Percentiles rank a stretch among this genome's conserved stretches.
These are phyloP conservation scores for Sordariomycetes sp. DNA, from an alignment of 2,329 filamentous ascomycete genomes.

Conservation along the genomic window DNA sequence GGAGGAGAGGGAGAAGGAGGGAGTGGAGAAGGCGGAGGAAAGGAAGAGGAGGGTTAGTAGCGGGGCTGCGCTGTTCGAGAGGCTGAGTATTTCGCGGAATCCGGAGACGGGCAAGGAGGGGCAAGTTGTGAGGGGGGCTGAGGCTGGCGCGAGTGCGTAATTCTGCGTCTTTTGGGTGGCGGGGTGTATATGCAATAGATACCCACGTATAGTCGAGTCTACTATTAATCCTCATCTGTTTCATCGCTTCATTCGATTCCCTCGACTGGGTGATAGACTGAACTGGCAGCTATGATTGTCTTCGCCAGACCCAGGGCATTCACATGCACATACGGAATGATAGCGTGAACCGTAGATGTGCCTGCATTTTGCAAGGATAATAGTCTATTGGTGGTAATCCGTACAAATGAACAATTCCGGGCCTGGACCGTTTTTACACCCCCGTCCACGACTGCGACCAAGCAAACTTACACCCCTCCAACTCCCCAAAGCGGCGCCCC, in stretches of 20 bases:
- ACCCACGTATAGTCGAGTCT: not conserved
- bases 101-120: too few species aligned
- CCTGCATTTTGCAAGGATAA: not conserved
- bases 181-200: not conserved
- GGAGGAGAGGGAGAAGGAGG: not conserved
- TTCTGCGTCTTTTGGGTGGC: not conserved
- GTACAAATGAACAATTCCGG: constrained; percentile 3
- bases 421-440: not conserved
- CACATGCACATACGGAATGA: not conserved
- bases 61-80: not conserved
- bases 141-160: not conserved
- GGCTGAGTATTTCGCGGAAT: not conserved
- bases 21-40: not conserved
- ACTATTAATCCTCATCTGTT: not conserved
- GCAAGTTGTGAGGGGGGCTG: not conserved
- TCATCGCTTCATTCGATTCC: not conserved
- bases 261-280: not conserved
- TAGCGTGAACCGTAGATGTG: not conserved
- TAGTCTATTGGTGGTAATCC: constrained; percentile 3
- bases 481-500: not conserved
- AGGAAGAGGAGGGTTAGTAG: not conserved
- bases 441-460: not conserved
- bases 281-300: not conserved
- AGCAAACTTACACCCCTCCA: not conserved
- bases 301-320: not conserved